These are phyloP conservation scores for Pythium biforme DNA, from an alignment of 352 stramenopile genomes.

Conservation along the genomic window DNA sequence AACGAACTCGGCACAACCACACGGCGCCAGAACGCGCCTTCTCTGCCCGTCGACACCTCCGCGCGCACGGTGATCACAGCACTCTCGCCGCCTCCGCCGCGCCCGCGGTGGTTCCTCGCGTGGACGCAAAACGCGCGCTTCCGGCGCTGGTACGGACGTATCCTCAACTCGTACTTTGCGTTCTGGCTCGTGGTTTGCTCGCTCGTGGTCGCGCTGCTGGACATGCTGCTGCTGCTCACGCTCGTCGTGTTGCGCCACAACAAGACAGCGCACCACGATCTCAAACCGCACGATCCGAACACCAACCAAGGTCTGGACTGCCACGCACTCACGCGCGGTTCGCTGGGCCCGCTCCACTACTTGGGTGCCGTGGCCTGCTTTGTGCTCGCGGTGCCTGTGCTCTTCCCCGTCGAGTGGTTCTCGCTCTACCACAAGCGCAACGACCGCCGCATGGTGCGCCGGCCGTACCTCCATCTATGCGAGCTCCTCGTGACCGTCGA, in stretches of 20 bases:
- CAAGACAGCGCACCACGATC: neutral
- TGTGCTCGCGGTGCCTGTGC: constrained; percentile 51
- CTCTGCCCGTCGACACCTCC: neutral
- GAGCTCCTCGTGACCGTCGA: constrained; percentile 59
- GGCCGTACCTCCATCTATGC: constrained; percentile 65
- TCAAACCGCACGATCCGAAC: neutral
- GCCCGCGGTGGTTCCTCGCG: neutral
- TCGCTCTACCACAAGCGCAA: constrained; percentile 45
- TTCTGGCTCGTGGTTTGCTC: constrained; percentile 67
- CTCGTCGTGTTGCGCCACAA: constrained; percentile 20
- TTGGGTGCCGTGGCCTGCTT: constrained; percentile 25
- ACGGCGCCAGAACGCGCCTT: neutral
- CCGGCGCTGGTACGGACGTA: constrained; percentile 25
- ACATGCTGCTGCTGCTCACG: constrained; percentile 42
- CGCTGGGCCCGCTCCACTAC: constrained; percentile 6
- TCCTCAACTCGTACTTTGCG: constrained; percentile 74
- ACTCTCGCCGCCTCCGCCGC: no score
- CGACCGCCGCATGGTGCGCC: constrained; percentile 59
- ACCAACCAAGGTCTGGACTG: constrained; percentile 4
- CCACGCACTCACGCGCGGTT: neutral
- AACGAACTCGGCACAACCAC: neutral
- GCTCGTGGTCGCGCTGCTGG: constrained; percentile 43
- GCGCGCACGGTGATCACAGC: neutral
- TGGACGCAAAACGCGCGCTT: constrained; percentile 8
- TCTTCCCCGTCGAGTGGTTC: constrained; percentile 50